phyloP scores from a whole-genome alignment of 805 yeast genomes.

The Candida orba region DNA sequence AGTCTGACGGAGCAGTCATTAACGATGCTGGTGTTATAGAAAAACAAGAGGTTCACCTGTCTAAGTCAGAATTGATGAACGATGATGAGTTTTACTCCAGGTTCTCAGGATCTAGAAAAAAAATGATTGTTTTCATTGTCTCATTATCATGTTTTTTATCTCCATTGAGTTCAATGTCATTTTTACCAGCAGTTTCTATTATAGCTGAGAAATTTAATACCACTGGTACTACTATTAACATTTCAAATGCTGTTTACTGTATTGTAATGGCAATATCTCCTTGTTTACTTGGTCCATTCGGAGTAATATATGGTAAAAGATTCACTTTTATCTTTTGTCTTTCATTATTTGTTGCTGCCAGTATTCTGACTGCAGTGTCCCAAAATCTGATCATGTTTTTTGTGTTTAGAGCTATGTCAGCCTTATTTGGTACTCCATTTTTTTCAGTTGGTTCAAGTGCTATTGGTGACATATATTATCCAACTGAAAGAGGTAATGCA shows the following conservation, averaged over 20 bases:
- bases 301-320: slow-evolving; percentile 47
- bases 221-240: slow-evolving; percentile 37
- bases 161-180: slow-evolving; percentile 36
- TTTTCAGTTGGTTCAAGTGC: slow-evolving; percentile 47
- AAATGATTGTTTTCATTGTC: slow-evolving; percentile 26
- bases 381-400: slow-evolving; percentile 48
- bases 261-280: slow-evolving; percentile 49
- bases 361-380: slow-evolving; percentile 37
- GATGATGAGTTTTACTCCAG: slow-evolving; percentile 13
- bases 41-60: neutral
- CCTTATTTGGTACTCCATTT: slow-evolving; percentile 48
- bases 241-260: slow-evolving; percentile 43
- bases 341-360: slow-evolving; percentile 23
- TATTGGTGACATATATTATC: slow-evolving; percentile 42
- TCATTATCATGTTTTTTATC: slow-evolving; percentile 36
- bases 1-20: neutral
- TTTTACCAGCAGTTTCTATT: slow-evolving; percentile 44
- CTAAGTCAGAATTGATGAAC: slow-evolving; percentile 11
- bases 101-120: slow-evolving; percentile 12
- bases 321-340: slow-evolving; percentile 37
- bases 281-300: slow-evolving; percentile 40
- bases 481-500: slow-evolving; percentile 42
- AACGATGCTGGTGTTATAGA: neutral
- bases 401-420: slow-evolving; percentile 42
- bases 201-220: slow-evolving; percentile 41